Conservation (phyloP, 345 rosid species). For the Lepidium sativum region DNA sequence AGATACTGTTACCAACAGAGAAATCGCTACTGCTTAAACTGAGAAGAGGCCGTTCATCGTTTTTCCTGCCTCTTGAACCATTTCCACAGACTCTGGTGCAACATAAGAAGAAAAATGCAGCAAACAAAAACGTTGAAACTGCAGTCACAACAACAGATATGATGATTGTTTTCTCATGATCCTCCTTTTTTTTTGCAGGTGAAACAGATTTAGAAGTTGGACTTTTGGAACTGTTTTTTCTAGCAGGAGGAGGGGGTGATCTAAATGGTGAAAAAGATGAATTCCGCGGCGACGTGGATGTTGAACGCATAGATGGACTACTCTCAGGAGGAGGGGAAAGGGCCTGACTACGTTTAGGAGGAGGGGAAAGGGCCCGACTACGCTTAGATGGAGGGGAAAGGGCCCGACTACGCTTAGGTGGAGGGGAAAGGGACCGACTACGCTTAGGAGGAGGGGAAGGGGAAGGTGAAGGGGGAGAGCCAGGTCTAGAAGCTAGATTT, state of each 20-base stretch:
- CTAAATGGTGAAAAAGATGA: constrained; percentile 27
- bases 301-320: constrained; percentile 18
- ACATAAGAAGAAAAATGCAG: constrained; percentile 59
- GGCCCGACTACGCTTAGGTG: constrained; percentile 3
- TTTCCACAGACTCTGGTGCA: constrained; percentile 37
- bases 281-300: constrained; percentile 20
- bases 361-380: too few relatives aligned
- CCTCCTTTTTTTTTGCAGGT: constrained; percentile 14
- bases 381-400: not conserved
- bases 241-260: constrained; percentile 28
- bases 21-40: constrained; percentile 66
- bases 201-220: constrained; percentile 25
- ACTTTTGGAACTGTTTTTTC: constrained; percentile 15
- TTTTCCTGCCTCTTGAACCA: constrained; percentile 35
- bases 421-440: not conserved
- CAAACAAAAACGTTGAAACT: constrained; percentile 49
- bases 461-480: constrained; percentile 22
- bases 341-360: not conserved
- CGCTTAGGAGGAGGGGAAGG: constrained; percentile 27
- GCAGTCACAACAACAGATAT: constrained; percentile 76
- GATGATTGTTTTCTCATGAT: constrained; percentile 33
- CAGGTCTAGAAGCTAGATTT: constrained; percentile 30
- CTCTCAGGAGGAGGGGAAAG: not conserved
- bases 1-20: constrained; percentile 44
- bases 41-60: constrained; percentile 89